Evolutionary conservation across 2,329 filamentous ascomycete species (phyloP).

Genomic region (Colletotrichum sp.): DNA sequence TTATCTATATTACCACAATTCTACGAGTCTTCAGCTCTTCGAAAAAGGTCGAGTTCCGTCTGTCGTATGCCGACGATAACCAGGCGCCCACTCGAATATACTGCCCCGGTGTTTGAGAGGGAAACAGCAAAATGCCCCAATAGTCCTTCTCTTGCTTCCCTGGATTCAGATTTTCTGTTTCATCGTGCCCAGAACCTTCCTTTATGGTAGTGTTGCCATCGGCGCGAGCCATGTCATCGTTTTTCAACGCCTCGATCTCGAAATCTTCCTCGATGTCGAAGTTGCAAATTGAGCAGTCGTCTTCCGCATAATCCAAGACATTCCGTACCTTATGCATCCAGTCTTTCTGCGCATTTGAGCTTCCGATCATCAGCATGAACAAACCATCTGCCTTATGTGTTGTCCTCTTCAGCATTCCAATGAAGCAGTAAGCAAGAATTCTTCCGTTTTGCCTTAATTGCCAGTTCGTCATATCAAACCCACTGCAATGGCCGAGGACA

Average conservation of each 20-base stretch:
- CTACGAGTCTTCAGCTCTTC: background rate
- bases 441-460: background rate
- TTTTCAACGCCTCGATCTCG: accelerated
- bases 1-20: background rate
- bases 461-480: background rate
- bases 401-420: background rate
- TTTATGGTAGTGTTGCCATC: background rate
- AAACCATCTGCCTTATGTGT: background rate
- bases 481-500: background rate
- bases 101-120: background rate
- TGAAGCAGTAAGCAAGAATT: background rate
- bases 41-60: background rate
- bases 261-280: background rate
- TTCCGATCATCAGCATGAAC: background rate
- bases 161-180: too few species aligned
- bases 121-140: background rate
- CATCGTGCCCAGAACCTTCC: background rate
- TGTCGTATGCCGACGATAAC: background rate
- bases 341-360: background rate
- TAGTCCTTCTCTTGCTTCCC: background rate
- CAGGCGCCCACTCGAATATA: background rate
- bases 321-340: background rate
- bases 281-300: background rate
- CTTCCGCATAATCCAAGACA: background rate
- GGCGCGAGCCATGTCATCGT: background rate